Evolutionary conservation across 768 basidiomycete genomes (phyloP), one percentile per base, ranked within the genome.

Genomic region (Boletellus emodensis): DNA sequence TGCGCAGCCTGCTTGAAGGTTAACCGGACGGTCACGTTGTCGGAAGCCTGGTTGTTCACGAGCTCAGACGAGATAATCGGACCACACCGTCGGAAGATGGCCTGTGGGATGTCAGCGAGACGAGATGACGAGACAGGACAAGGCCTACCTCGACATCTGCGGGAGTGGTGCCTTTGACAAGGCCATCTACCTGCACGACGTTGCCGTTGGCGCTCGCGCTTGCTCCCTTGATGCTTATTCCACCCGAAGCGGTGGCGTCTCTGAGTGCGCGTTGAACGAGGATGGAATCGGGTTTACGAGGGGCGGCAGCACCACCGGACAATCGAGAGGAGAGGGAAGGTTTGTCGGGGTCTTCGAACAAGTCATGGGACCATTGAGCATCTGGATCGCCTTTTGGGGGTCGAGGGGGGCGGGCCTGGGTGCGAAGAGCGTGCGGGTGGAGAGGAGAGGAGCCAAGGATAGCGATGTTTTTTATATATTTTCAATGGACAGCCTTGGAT

Each of bases 31-130:
- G 74, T 66, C 13, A 85, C 78, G 40, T 77, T 74, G 10, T 65
- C 60, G 4, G 66, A 57, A 1, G 52, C 37, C 22, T 51, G 42
- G 14, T 46, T 52, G 8, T 55, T 46, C 7, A 44, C 58, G 22
- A 62, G 59, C 3, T 64, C 64, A 11, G 66, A 71, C 15, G 75
- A 72, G 30, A 79, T 76, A 54, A 87, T 82, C 17, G 79, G 70
- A 7, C 87, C 87, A 58, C 89, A 89, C 20, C 84, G 82, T 55
- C 85, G 84, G 75, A 93, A 93, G 48, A 91, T 91, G 22, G 90
- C 87, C 63, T 67, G 37, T 53, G 20, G 44, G 50, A 17, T 20
- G 32, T 58, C 46, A 20, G 52, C 46, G 52, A 15, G 10, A 40
- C 9, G 5, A 6, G 22, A 15, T 3, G 4, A 30, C 2, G 14